Percentiles rank a stretch among this genome's conserved stretches.
Evolutionary conservation across 139 green algal genomes (phyloP).

Genomic region (Picochlorum sp.): DNA sequence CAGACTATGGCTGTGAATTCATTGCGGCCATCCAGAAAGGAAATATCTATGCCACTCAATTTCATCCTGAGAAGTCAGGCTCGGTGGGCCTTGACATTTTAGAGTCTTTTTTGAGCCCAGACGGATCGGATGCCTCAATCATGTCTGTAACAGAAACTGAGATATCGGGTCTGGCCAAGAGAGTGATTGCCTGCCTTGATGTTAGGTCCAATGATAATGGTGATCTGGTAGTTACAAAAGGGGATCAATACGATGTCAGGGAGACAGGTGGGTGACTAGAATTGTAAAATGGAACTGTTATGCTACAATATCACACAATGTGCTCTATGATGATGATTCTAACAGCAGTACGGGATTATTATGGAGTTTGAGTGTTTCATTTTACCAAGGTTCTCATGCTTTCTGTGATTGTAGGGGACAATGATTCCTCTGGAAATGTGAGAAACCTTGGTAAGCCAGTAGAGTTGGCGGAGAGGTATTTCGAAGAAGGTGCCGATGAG

Average conservation of each 20-base stretch:
- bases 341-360: too few relatives aligned
- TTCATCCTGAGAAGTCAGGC: conserved; percentile 97
- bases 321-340: too few relatives aligned
- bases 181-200: conserved; percentile 97
- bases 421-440: conserved; percentile 44
- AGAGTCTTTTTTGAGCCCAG: conserved; percentile 58
- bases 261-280: conserved; percentile 64
- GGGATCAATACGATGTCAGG: conserved; percentile 83
- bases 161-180: conserved; percentile 65
- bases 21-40: conserved; percentile 72
- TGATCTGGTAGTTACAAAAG: conserved; percentile 93
- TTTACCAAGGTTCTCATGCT: too few relatives aligned
- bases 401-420: too few relatives aligned
- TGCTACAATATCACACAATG: too few relatives aligned
- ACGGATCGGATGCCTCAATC: not conserved
- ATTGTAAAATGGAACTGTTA: too few relatives aligned
- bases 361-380: too few relatives aligned
- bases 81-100: conserved; percentile 61
- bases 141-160: not conserved
- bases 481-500: conserved; percentile 91
- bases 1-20: conserved; percentile 88
- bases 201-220: conserved; percentile 89
- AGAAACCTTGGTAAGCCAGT: conserved; percentile 77
- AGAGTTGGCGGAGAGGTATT: conserved; percentile 73
- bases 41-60: conserved; percentile 77